Percentiles rank a stretch among this genome's conserved stretches.
These are phyloP conservation scores for Phytopythium aichiense DNA, from an alignment of 352 stramenopile genomes.

Conservation along the genomic window DNA sequence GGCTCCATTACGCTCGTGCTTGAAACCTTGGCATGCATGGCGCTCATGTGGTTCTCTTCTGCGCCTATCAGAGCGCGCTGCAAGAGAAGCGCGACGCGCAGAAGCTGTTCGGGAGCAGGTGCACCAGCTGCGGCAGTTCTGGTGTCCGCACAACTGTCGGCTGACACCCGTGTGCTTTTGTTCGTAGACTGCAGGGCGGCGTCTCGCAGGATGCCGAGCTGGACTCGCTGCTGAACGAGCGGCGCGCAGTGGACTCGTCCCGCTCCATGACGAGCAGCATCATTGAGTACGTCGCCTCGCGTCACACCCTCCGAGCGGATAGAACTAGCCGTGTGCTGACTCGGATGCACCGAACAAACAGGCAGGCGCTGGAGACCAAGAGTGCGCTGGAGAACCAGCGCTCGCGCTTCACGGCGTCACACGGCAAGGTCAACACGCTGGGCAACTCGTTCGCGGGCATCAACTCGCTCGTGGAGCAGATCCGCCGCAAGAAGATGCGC, in stretches of 20 bases:
- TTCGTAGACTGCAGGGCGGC: conserved; percentile 35
- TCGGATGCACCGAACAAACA: background rate
- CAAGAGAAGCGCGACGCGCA: conserved; percentile 83
- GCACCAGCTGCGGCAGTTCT: background rate
- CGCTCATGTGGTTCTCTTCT: background rate
- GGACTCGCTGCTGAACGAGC: conserved; percentile 78
- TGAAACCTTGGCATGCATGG: background rate
- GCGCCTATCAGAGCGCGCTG: conserved; percentile 46
- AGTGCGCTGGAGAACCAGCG: conserved; percentile 90
- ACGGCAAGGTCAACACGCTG: conserved; percentile 80
- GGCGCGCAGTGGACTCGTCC: conserved; percentile 73
- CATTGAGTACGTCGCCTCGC: conserved; percentile 50
- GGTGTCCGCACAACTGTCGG: background rate
- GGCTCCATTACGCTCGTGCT: too few relatives aligned
- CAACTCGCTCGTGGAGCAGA: conserved; percentile 95
- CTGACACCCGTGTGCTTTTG: background rate
- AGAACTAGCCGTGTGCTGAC: background rate
- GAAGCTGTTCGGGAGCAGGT: conserved; percentile 81
- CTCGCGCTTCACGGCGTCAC: conserved; percentile 78
- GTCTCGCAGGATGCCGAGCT: conserved; percentile 64
- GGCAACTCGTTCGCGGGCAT: conserved; percentile 92
- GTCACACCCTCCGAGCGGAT: background rate
- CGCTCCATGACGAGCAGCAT: conserved; percentile 79
- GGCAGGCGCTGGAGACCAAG: conserved; percentile 81
- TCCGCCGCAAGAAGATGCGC: conserved; percentile 94